phyloP scores from a whole-genome alignment of 2,329 filamentous ascomycete species.

The Pseudogymnoascus sp. region DNA sequence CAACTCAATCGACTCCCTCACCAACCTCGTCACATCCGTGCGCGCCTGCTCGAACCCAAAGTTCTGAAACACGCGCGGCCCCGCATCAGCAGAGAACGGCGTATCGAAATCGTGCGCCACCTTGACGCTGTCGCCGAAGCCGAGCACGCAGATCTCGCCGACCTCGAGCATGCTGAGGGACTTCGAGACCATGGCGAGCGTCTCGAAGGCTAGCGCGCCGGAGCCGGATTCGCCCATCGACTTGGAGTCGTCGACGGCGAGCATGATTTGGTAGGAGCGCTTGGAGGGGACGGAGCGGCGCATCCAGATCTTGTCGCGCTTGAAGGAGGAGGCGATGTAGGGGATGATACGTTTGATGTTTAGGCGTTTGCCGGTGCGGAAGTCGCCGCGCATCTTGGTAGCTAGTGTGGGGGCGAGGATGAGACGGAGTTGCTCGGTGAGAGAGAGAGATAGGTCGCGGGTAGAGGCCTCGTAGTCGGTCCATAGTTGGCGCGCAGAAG shows the following conservation, averaged over 20 bases:
- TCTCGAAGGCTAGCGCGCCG: conserved; percentile 81
- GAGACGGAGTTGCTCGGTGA: conserved; percentile 91
- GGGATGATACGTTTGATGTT: conserved; percentile 99
- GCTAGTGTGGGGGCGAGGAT: conserved; percentile 92
- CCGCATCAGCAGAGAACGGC: conserved; percentile 74
- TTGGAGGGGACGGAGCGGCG: conserved; percentile 85
- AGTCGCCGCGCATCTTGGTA: conserved; percentile 93
- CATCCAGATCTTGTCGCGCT: conserved; percentile 99
- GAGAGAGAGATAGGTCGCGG: conserved; percentile 75
- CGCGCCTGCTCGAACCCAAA: conserved; percentile 81
- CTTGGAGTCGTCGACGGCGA: conserved; percentile 92
- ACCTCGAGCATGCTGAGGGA: conserved; percentile 88
- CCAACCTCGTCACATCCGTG: conserved; percentile 76
- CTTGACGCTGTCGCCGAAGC: conserved; percentile 78
- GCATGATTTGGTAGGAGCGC: conserved; percentile 91
- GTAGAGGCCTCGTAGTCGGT: conserved; percentile 76
- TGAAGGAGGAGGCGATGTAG: conserved; percentile 96
- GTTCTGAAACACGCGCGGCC: conserved; percentile 74
- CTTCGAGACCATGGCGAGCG: conserved; percentile 83
- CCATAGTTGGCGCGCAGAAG: conserved; percentile 72
- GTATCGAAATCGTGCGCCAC: conserved; percentile 80
- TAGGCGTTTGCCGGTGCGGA: conserved; percentile 93
- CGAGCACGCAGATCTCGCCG: conserved; percentile 84
- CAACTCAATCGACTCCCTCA: conserved; percentile 69
- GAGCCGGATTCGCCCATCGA: conserved; percentile 81